phyloP scores from a whole-genome alignment of 2,329 filamentous ascomycete species.

The Cryoendolithus antarcticus region DNA sequence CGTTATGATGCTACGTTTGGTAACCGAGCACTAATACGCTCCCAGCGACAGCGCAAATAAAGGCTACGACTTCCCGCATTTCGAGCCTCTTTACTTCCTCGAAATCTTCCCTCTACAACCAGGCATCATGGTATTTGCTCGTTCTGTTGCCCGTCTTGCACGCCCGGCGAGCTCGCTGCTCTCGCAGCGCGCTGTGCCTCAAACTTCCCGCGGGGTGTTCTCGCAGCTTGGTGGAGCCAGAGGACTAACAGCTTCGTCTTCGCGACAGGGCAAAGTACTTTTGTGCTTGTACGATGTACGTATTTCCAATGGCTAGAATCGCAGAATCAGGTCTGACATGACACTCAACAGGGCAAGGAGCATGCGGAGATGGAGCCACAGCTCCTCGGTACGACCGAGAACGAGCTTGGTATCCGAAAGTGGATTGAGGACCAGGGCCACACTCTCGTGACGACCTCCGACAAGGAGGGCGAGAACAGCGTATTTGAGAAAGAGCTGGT shows the following conservation, averaged over 20 bases:
- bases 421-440: conserved; percentile 97
- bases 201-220: conserved; percentile 21
- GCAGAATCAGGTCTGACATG: too few species aligned
- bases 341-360: conserved; percentile 48
- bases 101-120: too few species aligned
- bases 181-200: conserved; percentile 27
- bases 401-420: conserved; percentile 92
- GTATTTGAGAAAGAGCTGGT: conserved; percentile 91
- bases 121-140: conserved; percentile 47
- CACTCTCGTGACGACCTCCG: conserved; percentile 89
- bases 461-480: conserved; percentile 92
- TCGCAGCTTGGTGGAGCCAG: conserved; percentile 38
- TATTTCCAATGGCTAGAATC: conserved; percentile 9
- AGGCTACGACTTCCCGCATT: too few species aligned
- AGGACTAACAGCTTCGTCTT: conserved; percentile 52
- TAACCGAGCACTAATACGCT: too few species aligned
- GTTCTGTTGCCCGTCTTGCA: conserved; percentile 46
- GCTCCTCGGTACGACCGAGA: conserved; percentile 90
- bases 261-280: conserved; percentile 86
- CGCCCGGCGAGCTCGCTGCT: conserved; percentile 43
- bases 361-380: conserved; percentile 81
- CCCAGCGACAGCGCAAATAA: too few species aligned
- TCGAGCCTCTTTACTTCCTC: too few species aligned
- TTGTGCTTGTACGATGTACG: conserved; percentile 83
- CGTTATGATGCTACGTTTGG: too few species aligned